phyloP scores from a whole-genome alignment of 371 early-diverging fungal genomes.

The Caulochytrium protostelioides region DNA sequence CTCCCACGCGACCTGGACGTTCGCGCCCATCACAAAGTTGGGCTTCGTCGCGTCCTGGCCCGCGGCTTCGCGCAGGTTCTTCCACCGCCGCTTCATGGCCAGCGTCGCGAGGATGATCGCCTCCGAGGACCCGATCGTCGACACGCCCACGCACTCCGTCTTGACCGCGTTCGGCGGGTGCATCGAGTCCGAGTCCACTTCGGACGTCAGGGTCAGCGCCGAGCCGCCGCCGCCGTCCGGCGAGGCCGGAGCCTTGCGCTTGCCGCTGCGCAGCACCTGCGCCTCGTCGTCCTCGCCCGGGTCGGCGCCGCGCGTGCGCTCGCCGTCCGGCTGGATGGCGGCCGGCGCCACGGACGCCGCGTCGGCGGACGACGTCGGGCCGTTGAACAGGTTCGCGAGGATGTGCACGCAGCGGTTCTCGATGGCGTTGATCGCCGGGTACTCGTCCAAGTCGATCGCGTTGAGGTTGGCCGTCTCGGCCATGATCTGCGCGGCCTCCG shows the following conservation, averaged over 20 bases:
- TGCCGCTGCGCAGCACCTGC: no score
- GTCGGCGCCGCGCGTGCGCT: no score
- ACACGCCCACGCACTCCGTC: no score
- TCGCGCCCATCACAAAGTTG: constrained; percentile 45
- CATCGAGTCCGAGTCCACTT: no score
- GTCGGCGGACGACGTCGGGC: constrained; percentile 8
- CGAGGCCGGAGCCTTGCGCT: no score
- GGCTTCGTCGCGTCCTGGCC: constrained; percentile 38
- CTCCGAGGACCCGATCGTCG: constrained; percentile 47
- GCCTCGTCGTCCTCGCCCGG: constrained; percentile 15
- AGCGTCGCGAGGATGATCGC: constrained; percentile 45
- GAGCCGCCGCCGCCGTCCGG: no score
- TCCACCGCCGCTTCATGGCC: constrained; percentile 53
- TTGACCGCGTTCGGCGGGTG: no score
- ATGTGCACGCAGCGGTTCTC: constrained; percentile 49
- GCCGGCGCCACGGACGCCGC: constrained; percentile 1
- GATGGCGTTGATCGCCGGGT: constrained; percentile 28
- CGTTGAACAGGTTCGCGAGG: constrained; percentile 40
- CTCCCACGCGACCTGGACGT: constrained; percentile 43
- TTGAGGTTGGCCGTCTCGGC: constrained; percentile 42
- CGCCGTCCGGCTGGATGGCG: background rate
- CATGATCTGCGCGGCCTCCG: constrained; percentile 48
- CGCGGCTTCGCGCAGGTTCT: constrained; percentile 20
- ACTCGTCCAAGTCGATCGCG: constrained; percentile 50
- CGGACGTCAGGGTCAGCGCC: no score